Evolutionary conservation across 805 yeast species (phyloP).

Genomic region (Metschnikowia rubicola): DNA sequence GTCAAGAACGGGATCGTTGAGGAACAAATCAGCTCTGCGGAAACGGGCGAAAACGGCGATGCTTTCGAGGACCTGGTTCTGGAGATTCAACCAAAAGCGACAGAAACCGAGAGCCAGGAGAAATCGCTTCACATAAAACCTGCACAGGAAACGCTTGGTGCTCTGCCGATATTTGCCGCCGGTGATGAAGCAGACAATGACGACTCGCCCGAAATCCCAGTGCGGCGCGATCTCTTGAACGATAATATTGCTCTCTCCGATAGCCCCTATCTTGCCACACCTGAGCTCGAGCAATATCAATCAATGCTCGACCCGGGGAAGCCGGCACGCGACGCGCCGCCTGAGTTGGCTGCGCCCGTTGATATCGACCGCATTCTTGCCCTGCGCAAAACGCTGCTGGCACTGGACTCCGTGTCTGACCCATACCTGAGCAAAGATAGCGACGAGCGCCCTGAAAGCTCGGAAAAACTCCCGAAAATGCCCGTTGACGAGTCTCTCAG

Average conservation of each 20-base stretch:
- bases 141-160: too few relatives aligned
- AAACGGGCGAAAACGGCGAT: neutral
- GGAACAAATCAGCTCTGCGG: neutral
- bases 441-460: constrained; percentile 6
- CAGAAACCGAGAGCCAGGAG: too few relatives aligned
- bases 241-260: constrained; percentile 1
- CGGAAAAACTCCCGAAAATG: too few relatives aligned
- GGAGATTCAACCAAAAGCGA: too few relatives aligned
- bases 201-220: constrained; percentile 14
- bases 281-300: constrained; percentile 16
- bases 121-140: too few relatives aligned
- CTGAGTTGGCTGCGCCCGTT: neutral
- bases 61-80: too few relatives aligned
- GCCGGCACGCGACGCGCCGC: constrained; percentile 4
- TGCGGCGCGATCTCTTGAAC: constrained; percentile 12
- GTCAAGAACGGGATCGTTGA: neutral
- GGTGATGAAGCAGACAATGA: neutral
- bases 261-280: constrained; percentile 15
- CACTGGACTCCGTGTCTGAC: too few relatives aligned
- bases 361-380: constrained; percentile 20
- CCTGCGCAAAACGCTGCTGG: too few relatives aligned
- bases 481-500: neutral
- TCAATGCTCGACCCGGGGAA: constrained; percentile 20
- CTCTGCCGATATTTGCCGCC: too few relatives aligned
- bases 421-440: too few relatives aligned